Percentiles rank a stretch among this genome's conserved stretches.
Conservation (phyloP, 108 stramenopile genomes). For the Cyclostephanos tholiformis region DNA sequence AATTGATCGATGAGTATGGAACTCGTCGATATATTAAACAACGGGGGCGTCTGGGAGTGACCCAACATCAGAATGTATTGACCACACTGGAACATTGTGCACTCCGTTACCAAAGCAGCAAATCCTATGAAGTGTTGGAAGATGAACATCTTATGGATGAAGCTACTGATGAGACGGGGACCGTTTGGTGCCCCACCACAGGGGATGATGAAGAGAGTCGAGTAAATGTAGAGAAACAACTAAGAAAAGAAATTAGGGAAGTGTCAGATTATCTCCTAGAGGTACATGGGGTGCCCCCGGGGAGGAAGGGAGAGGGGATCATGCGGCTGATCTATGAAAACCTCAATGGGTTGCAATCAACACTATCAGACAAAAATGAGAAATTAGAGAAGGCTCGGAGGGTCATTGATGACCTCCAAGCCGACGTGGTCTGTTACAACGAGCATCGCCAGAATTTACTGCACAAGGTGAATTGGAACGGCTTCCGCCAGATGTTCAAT, state of each 20-base stretch:
- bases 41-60: background rate
- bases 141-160: background rate
- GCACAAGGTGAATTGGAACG: slow-evolving; percentile 2
- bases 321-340: slow-evolving; percentile 8
- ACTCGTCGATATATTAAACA: background rate
- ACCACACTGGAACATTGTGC: background rate
- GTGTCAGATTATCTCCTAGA: background rate
- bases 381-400: background rate
- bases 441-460: slow-evolving; percentile 16
- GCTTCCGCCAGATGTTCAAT: slow-evolving; percentile 15
- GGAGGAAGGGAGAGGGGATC: background rate
- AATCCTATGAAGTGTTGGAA: background rate
- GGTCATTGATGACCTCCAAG: slow-evolving; percentile 8
- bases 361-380: background rate
- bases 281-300: background rate
- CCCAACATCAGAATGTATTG: background rate
- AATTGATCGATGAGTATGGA: slow-evolving; percentile 3
- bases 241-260: background rate
- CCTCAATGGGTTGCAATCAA: background rate
- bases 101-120: background rate
- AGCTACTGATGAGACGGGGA: slow-evolving; percentile 4
- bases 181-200: background rate
- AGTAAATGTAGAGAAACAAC: background rate
- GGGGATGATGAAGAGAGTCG: background rate
- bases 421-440: slow-evolving; percentile 6